Evolutionary conservation across 768 basidiomycete species (phyloP), one percentile per base, ranked within the genome.

Genomic region (Serendipita sp.): DNA sequence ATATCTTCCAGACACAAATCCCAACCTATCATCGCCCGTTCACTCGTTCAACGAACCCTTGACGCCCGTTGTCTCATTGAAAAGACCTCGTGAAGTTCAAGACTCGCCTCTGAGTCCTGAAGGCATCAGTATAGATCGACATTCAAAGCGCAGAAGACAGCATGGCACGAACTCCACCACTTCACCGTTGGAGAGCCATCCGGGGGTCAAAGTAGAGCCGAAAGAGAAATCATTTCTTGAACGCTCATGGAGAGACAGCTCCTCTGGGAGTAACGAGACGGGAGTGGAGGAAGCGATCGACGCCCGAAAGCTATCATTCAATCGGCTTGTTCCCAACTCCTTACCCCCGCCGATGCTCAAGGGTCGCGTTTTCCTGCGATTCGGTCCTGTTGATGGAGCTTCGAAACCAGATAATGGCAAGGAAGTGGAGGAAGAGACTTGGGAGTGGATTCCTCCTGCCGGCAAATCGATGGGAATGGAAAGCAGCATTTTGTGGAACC

Each of bases 361-460:
- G 9, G 53, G 53, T 11, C 53, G 53, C 30, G 53, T 58, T 28
- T 58, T 58, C 53, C 53, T 58, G 4, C 13, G 53, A 11, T 22
- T 58, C 28, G 53, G 24, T 24, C n/a, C 45, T 7, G 26, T 48
- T 9, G 45, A 48, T 9, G 26, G 9, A 20, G 9, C 45, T 28
- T 9, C n/a, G 45, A n/a, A n/a, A 20, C 9, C 45, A 9, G 13
- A 17, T 31, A 11, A 22, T 31, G 20, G 22, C 1, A 22, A 22
- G 22, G 45, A 28, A 50, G n/a, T 28, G 53, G 22, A 24, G 17
- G 53, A 58, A 31, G 53, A 58, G 17, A 34, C 31, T 11, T 58
- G 53, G 53, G 53, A 58, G 30, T 58, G 53, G 53, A 58, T 58
- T 33, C 53, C 53, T n/a, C 53, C 53, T n/a, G 22, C 53, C 4